These are phyloP conservation scores for Nematocida parisii DNA, from an alignment of 371 early-diverging fungal species.

Conservation along the genomic window DNA sequence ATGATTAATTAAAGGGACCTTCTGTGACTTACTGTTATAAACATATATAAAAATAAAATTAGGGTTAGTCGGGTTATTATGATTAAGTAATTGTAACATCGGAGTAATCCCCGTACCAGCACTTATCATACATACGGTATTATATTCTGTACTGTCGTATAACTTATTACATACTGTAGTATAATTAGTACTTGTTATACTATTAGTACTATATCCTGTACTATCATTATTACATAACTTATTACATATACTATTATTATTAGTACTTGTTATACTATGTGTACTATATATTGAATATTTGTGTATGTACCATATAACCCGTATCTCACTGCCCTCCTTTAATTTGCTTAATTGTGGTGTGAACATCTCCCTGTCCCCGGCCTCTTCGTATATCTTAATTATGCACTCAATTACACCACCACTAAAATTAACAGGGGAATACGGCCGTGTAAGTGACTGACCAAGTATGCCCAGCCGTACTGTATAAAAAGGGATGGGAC, in stretches of 20 bases:
- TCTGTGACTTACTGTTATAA: too few relatives aligned
- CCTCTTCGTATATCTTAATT: conserved; percentile 40
- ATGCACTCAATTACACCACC: conserved; percentile 7
- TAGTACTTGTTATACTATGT: too few relatives aligned
- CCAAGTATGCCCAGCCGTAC: conserved; percentile 22
- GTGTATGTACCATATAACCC: conserved; percentile 30
- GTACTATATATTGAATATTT: conserved; percentile 13
- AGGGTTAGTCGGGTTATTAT: neutral
- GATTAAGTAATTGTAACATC: conserved; percentile 75
- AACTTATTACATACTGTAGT: too few relatives aligned
- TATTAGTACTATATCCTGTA: too few relatives aligned
- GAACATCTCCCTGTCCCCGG: conserved; percentile 5
- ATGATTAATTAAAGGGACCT: neutral
- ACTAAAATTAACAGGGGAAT: conserved; percentile 6
- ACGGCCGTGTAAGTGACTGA: conserved; percentile 26
- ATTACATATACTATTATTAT: too few relatives aligned
- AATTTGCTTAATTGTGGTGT: conserved; percentile 17
- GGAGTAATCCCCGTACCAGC: conserved; percentile 91
- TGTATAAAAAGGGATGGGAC: conserved; percentile 5
- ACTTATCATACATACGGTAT: conserved; percentile 73
- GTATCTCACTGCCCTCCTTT: neutral
- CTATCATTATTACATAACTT: too few relatives aligned
- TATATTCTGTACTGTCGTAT: neutral
- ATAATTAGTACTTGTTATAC: too few relatives aligned
- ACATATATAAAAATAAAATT: too few relatives aligned